Evolutionary conservation across 75 land plant genomes (phyloP).

Genomic region (Adiantum capillusveneris): DNA sequence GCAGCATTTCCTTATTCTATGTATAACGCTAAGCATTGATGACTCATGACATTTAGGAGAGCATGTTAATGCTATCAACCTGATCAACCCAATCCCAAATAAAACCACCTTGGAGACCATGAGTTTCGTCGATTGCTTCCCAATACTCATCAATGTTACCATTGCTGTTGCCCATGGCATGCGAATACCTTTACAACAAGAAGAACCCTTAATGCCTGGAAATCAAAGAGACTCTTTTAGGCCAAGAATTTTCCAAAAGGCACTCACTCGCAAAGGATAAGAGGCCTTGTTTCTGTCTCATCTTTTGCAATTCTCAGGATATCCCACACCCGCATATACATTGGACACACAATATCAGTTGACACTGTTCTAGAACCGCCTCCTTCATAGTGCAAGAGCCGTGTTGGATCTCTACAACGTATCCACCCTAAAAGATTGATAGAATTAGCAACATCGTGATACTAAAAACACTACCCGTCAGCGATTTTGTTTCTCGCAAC

Average conservation of each 20-base stretch:
- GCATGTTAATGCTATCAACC: constrained; percentile 25
- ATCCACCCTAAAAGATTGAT: constrained; percentile 98
- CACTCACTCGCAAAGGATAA: constrained; percentile 98
- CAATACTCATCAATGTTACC: constrained; percentile 90
- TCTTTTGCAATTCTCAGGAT: constrained; percentile 87
- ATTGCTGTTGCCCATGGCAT: constrained; percentile 99
- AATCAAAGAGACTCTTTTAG: too few species aligned
- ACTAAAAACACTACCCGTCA: too few species aligned
- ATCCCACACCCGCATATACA: constrained; percentile 99
- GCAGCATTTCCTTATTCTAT: background rate
- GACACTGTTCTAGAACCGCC: constrained; percentile 90
- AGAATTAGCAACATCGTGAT: too few species aligned
- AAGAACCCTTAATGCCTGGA: too few species aligned
- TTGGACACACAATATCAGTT: constrained; percentile 95
- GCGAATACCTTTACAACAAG: constrained; percentile 66
- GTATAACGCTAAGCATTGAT: background rate
- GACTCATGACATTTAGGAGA: background rate
- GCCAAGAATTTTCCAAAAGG: background rate
- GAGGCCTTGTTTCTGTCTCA: constrained; percentile 68
- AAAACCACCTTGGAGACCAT: constrained; percentile 98
- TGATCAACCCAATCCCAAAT: constrained; percentile 99
- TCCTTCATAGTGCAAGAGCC: constrained; percentile 92
- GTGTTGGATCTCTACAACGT: constrained; percentile 69
- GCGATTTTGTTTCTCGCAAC: background rate
- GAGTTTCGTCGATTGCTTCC: constrained; percentile 89